phyloP scores from a whole-genome alignment of 208 protist species.

The Balamuthia mandrillaris region DNA sequence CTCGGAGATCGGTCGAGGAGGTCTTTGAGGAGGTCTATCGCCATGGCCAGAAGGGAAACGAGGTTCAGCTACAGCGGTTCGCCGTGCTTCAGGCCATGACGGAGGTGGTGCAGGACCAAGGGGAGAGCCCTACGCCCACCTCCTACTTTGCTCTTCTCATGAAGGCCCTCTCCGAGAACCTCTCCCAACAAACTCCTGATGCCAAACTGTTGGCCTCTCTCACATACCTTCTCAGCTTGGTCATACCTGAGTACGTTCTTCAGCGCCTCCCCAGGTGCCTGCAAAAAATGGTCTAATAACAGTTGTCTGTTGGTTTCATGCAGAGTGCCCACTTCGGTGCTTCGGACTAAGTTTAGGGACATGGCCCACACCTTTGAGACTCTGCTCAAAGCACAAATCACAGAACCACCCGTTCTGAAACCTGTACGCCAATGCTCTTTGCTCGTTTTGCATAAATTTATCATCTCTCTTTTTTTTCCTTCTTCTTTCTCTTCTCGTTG shows the following conservation, averaged over 20 bases:
- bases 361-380: not conserved
- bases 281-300: no score
- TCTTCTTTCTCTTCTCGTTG: not conserved
- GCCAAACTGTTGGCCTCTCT: not conserved
- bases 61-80: not conserved
- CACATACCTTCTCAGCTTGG: not conserved
- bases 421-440: no score
- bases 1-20: not conserved
- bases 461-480: no score
- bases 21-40: not conserved
- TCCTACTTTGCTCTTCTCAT: constrained; percentile 8
- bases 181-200: not conserved
- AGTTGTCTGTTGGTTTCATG: not conserved
- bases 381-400: not conserved
- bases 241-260: not conserved
- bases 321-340: not conserved
- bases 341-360: not conserved
- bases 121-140: not conserved
- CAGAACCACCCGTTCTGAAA: not conserved
- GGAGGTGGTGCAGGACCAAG: not conserved
- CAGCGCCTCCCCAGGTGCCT: no score
- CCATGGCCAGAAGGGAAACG: not conserved
- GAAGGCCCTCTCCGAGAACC: not conserved
- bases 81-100: not conserved
- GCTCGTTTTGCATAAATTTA: no score